Percentiles rank a stretch among this genome's conserved stretches.
phyloP scores from a whole-genome alignment of 495 filamentous ascomycete species.

The Aspergillus mulundensis region DNA sequence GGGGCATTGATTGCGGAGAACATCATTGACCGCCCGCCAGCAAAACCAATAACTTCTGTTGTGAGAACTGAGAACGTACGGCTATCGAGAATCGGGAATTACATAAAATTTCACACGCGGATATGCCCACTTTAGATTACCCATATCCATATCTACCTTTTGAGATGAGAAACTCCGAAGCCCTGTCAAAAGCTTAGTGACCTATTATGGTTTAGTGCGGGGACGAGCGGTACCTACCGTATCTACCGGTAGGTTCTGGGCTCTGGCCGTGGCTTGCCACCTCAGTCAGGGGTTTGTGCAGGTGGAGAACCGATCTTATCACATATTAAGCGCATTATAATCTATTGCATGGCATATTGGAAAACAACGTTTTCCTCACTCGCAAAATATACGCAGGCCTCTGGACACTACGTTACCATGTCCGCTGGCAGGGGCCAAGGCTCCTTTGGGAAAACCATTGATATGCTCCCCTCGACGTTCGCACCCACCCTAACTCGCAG shows the following conservation, averaged over 20 bases:
- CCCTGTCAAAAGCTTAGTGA: neutral
- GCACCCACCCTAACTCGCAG: conserved; percentile 33
- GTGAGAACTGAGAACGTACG: no score
- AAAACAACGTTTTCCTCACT: no score
- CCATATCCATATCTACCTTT: no score
- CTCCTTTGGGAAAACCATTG: neutral
- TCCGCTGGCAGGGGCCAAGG: neutral
- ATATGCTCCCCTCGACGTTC: conserved; percentile 39
- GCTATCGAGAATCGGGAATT: no score
- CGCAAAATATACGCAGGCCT: no score
- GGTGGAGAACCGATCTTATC: conserved; percentile 7
- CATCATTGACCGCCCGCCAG: neutral
- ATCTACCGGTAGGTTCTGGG: neutral
- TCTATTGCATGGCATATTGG: no score
- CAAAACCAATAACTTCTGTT: neutral
- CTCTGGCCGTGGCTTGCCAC: neutral
- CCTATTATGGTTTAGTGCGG: conserved; percentile 9
- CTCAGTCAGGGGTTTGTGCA: conserved; percentile 1
- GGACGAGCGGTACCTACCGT: no score
- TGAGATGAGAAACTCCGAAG: no score
- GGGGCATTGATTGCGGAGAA: conserved; percentile 3
- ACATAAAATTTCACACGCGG: no score
- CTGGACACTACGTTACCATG: neutral
- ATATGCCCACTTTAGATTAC: no score
- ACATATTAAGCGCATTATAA: neutral